Conservation (phyloP, 768 basidiomycete species). For the Naganishia randhawae region DNA sequence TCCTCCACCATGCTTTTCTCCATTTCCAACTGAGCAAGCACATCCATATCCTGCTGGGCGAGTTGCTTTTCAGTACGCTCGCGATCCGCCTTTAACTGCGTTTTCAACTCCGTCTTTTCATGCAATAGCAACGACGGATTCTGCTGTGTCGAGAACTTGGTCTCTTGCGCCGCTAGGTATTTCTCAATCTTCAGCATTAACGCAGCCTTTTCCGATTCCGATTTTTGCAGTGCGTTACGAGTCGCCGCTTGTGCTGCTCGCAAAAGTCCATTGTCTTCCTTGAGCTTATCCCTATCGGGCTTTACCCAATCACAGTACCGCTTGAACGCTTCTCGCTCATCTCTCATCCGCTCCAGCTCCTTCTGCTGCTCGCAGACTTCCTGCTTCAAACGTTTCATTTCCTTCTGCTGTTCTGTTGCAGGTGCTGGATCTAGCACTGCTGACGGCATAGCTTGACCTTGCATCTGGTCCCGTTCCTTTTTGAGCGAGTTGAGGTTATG, state of each 20-base stretch:
- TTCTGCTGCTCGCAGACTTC: not conserved
- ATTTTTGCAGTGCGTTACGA: not conserved
- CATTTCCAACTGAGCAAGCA: not conserved
- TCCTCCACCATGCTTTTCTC: slow-evolving; percentile 2
- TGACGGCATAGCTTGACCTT: not conserved
- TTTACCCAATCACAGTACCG: slow-evolving; percentile 14
- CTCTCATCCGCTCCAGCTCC: not conserved
- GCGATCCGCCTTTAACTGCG: not conserved
- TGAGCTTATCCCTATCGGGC: slow-evolving; percentile 15
- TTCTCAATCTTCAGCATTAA: slow-evolving; percentile 1
- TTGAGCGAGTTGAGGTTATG: slow-evolving; percentile 4
- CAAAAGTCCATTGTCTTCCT: not conserved
- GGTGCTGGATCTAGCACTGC: not conserved
- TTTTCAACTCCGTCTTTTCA: not conserved
- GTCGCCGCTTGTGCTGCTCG: not conserved
- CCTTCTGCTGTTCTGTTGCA: slow-evolving; percentile 1
- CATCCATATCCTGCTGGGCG: not conserved
- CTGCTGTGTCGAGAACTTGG: not conserved
- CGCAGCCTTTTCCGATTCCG: not conserved
- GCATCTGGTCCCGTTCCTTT: not conserved
- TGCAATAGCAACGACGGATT: not conserved
- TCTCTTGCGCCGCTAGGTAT: slow-evolving; percentile 1
- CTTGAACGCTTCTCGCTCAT: slow-evolving; percentile 2
- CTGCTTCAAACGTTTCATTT: not conserved
- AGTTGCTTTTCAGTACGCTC: not conserved